These are phyloP conservation scores for Hypoxylon sp. DNA, from an alignment of 2,329 filamentous ascomycete species.

Conservation along the genomic window DNA sequence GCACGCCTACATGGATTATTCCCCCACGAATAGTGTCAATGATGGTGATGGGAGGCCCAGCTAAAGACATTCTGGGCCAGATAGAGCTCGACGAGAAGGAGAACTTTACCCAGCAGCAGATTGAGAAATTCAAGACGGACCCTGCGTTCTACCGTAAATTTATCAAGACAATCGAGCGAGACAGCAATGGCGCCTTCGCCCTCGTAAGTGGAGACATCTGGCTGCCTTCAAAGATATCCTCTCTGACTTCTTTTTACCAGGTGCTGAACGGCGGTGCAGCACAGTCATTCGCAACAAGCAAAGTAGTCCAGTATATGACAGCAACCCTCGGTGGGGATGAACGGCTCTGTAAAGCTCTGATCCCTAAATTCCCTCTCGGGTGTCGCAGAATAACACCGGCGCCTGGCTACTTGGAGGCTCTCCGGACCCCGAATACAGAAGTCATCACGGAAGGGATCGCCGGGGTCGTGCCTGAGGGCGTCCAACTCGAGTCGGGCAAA, in stretches of 20 bases:
- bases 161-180: slow-evolving; percentile 60
- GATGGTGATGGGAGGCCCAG: slow-evolving; percentile 55
- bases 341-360: slow-evolving; percentile 63
- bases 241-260: slow-evolving; percentile 44
- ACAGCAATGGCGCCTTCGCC: slow-evolving; percentile 59
- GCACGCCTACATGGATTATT: slow-evolving; percentile 59
- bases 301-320: slow-evolving; percentile 62
- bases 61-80: slow-evolving; percentile 53
- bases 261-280: slow-evolving; percentile 57
- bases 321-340: slow-evolving; percentile 61
- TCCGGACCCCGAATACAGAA: slow-evolving; percentile 62
- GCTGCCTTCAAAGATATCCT: background rate
- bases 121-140: slow-evolving; percentile 61
- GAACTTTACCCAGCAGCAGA: slow-evolving; percentile 59
- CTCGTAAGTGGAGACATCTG: slow-evolving; percentile 54
- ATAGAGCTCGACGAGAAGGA: slow-evolving; percentile 59
- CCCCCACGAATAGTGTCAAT: slow-evolving; percentile 55
- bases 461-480: slow-evolving; percentile 60
- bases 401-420: slow-evolving; percentile 61
- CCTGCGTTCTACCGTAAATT: slow-evolving; percentile 61
- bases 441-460: slow-evolving; percentile 61
- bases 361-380: slow-evolving; percentile 63
- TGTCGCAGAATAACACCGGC: slow-evolving; percentile 65
- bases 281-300: slow-evolving; percentile 57
- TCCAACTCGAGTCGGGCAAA: slow-evolving; percentile 62